These are phyloP conservation scores for Plectosphaerella plurivora DNA, from an alignment of 2,329 filamentous ascomycete genomes.

Conservation along the genomic window DNA sequence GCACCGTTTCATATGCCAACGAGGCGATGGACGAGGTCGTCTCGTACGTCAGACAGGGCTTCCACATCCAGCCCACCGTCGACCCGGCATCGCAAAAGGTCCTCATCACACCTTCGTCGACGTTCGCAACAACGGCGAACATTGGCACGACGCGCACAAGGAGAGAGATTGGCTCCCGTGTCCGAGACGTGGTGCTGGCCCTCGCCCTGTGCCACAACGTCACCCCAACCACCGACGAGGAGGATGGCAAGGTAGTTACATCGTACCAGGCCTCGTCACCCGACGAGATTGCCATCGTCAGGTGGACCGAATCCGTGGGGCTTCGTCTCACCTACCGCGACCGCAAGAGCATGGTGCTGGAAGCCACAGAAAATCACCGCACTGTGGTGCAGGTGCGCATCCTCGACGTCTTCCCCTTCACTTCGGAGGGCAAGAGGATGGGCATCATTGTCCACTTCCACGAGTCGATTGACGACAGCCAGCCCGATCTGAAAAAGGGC, in stretches of 20 bases:
- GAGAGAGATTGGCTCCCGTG: conserved; percentile 87
- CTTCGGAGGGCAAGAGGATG: conserved; percentile 97
- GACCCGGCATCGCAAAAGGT: conserved; percentile 37
- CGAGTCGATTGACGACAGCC: conserved; percentile 46
- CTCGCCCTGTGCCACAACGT: conserved; percentile 96
- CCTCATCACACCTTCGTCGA: conserved; percentile 73
- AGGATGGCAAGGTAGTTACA: conserved; percentile 70
- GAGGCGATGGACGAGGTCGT: conserved; percentile 98
- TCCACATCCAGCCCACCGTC: conserved; percentile 50
- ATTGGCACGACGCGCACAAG: conserved; percentile 73
- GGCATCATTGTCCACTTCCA: conserved; percentile 90
- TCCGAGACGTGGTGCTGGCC: conserved; percentile 88
- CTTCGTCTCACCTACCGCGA: conserved; percentile 81
- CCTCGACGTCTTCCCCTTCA: conserved; percentile 94
- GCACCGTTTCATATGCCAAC: conserved; percentile 95
- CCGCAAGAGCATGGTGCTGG: conserved; percentile 77
- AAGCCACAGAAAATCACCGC: conserved; percentile 69
- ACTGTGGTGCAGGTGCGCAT: conserved; percentile 81
- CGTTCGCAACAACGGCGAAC: conserved; percentile 56
- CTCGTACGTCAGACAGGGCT: conserved; percentile 80
- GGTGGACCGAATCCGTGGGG: conserved; percentile 90
- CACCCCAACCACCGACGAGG: conserved; percentile 83
- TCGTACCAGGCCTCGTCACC: conserved; percentile 96
- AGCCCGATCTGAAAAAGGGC: conserved; percentile 48
- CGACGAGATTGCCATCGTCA: conserved; percentile 96